Conservation (phyloP, 164 flowering plant species). For the Tetrastigma voinierianum region DNA sequence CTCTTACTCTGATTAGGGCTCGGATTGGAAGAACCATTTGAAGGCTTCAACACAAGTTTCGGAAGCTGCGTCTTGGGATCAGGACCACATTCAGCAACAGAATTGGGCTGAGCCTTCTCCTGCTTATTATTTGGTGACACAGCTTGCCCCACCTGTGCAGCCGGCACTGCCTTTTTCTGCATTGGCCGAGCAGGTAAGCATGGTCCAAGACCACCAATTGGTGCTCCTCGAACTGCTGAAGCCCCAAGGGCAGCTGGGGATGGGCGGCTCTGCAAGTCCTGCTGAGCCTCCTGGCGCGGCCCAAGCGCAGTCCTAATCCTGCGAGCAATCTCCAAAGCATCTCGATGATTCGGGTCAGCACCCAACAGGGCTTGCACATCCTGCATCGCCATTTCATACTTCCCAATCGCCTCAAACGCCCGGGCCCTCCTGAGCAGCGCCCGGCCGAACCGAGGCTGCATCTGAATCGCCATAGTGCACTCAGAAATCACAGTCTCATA, state of each 20-base stretch:
- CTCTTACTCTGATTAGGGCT: constrained; percentile 21
- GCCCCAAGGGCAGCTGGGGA: constrained; percentile 99
- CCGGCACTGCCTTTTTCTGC: constrained; percentile 46
- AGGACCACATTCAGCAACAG: constrained; percentile 44
- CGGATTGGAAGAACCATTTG: constrained; percentile 44
- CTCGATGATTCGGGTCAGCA: constrained; percentile 68
- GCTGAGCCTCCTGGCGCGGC: constrained; percentile 75
- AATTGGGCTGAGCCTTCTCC: constrained; percentile 43
- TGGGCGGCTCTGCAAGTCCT: constrained; percentile 89
- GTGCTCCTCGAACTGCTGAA: constrained; percentile 92
- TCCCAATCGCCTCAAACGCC: constrained; percentile 83
- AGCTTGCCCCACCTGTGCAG: constrained; percentile 25
- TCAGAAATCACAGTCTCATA: constrained; percentile 81
- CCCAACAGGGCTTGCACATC: constrained; percentile 68
- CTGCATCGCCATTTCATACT: constrained; percentile 84
- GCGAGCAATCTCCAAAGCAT: constrained; percentile 77
- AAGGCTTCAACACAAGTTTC: constrained; percentile 56
- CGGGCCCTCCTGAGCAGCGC: constrained; percentile 89
- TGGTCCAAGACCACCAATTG: constrained; percentile 86
- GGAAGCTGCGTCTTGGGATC: constrained; percentile 46
- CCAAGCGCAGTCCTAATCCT: constrained; percentile 65
- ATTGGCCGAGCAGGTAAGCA: constrained; percentile 84
- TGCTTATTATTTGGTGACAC: constrained; percentile 31
- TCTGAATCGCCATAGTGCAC: constrained; percentile 81
- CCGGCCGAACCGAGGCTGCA: constrained; percentile 73